Base-by-base conservation (phyloP, 2,329 filamentous ascomycete species). In the Diaporthe vexans region DNA sequence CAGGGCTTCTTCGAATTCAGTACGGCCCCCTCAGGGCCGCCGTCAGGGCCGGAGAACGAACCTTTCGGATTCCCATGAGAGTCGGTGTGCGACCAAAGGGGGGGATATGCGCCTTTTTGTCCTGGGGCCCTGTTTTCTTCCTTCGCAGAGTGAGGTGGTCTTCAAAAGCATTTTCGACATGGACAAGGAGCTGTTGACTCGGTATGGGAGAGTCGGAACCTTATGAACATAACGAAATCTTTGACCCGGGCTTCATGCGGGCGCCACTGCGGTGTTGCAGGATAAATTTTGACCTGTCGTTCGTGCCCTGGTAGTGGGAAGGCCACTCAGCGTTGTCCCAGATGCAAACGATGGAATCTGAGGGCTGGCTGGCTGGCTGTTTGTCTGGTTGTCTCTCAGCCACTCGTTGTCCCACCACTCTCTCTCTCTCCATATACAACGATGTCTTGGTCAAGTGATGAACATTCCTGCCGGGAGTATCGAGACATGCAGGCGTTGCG, bases 1-100 rank as follows among this genome's bases (percentile, higher is more conserved):
- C 63, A 68, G 13, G 26, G 63, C 63, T 68, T 68, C n/a, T 68
- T 68, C 33, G 63, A 68, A 7, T 68, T 68, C 15, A 8, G 48
- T 7, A 17, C 63, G 63, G 63, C 63, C 24, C 63, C 46, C 21
- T 29, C 63, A 1, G 63, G 46, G 3, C 29, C 63, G 19, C 63
- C 46, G 29, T 29, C 63, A 1, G 63, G 46, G 6, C 29, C 63
- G 8, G 63, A 51, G 15, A 52, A 52, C 3, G 63, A 67, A 6
- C 46, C 29, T 29, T 67, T 52, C 15, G 63, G 63, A 10, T 67
- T 52, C 29, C 63, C 63, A 4, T 67, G 46, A 67, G 15, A 13
- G 8, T 10, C 29, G 46, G 7, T 24, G 5, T 21, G 19, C 43
- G 52, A 51, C 19, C n/a, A 5, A 21, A 21, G 3, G 46, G 11